phyloP scores from a whole-genome alignment of 306 rosid genomes.

The Alnus glutinosa region DNA sequence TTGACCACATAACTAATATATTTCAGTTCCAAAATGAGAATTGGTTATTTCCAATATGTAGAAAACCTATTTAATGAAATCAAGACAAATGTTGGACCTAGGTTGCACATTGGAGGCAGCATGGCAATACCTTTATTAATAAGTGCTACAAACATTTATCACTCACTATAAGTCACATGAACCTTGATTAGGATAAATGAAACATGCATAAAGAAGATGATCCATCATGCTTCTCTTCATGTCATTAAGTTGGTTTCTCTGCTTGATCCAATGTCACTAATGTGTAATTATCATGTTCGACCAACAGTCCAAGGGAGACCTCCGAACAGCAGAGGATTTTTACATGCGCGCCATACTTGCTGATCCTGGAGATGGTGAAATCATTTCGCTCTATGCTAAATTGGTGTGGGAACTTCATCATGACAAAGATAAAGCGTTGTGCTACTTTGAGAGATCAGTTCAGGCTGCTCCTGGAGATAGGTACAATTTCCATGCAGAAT shows the following conservation, averaged over 20 bases:
- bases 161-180: background rate
- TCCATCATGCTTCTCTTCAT: background rate
- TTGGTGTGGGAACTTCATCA: constrained; percentile 80
- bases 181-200: background rate
- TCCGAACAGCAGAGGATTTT: constrained; percentile 64
- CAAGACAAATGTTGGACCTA: background rate
- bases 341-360: constrained; percentile 55
- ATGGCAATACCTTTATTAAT: background rate
- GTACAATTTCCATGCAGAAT: constrained; percentile 37
- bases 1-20: background rate
- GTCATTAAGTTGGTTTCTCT: background rate
- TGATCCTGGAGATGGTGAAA: constrained; percentile 69
- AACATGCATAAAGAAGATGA: background rate
- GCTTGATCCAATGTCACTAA: background rate
- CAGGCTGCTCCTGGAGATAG: constrained; percentile 56
- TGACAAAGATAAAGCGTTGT: constrained; percentile 47
- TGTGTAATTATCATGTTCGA: constrained; percentile 19
- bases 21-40: background rate
- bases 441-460: constrained; percentile 67
- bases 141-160: background rate
- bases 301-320: constrained; percentile 65
- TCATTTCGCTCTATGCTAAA: constrained; percentile 60
- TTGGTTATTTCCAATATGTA: background rate
- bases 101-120: background rate
- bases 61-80: background rate